phyloP scores from a whole-genome alignment of 352 stramenopile genomes.

The Phytophthora uliginosa region DNA sequence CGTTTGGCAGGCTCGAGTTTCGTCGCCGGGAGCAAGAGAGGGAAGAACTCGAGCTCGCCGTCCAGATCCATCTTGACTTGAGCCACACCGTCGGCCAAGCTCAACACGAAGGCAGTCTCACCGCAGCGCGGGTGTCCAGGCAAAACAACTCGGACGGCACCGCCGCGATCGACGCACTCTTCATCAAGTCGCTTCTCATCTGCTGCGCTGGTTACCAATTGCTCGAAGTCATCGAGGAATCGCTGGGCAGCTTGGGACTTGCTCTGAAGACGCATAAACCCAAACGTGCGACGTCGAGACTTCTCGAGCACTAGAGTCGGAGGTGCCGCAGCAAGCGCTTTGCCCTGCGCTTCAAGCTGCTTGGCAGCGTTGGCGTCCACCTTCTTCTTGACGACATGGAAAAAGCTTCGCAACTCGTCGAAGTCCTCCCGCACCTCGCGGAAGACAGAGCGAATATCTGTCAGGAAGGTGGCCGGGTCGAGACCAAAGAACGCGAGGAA shows the following conservation, averaged over 20 bases:
- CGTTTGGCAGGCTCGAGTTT: conserved; percentile 63
- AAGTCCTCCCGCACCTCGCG: conserved; percentile 82
- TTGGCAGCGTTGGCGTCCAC: conserved; percentile 52
- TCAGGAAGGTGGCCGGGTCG: conserved; percentile 81
- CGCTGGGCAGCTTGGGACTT: conserved; percentile 62
- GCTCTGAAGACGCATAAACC: conserved; percentile 39
- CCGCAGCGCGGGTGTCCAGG: conserved; percentile 79
- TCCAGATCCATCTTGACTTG: conserved; percentile 89
- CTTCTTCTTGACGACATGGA: conserved; percentile 66
- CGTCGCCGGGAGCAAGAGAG: conserved; percentile 64
- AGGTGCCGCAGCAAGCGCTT: conserved; percentile 12
- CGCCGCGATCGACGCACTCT: conserved; percentile 47
- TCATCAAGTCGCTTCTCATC: conserved; percentile 53
- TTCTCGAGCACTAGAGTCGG: conserved; percentile 6
- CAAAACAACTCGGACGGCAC: conserved; percentile 83
- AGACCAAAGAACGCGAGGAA: conserved; percentile 86
- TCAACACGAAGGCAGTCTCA: conserved; percentile 81
- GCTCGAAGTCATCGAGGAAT: conserved; percentile 70
- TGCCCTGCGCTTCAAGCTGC: conserved; percentile 25
- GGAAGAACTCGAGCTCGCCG: conserved; percentile 84
- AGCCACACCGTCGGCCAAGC: conserved; percentile 67
- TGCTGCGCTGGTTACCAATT: conserved; percentile 53
- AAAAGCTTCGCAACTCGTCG: conserved; percentile 66
- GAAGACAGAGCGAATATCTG: conserved; percentile 68
- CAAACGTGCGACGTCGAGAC: conserved; percentile 21